Conservation (phyloP, 805 yeast genomes). For the Yamadazyma olivae region DNA sequence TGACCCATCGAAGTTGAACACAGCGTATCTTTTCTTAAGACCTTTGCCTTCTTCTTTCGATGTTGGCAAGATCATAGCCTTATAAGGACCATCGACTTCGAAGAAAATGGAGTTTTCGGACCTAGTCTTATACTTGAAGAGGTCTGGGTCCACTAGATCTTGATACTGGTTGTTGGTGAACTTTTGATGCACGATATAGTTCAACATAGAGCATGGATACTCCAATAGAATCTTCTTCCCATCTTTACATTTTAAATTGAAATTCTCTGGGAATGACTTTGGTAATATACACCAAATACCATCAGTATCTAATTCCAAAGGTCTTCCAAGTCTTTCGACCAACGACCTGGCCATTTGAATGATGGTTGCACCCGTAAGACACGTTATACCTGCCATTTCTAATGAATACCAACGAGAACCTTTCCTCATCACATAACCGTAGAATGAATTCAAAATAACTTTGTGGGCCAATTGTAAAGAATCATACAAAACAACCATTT, state of each 20-base stretch:
- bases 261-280: constrained; percentile 88
- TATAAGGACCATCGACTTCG: constrained; percentile 98
- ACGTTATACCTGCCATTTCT: constrained; percentile 99
- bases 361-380: constrained; percentile 96
- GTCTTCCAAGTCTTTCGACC: constrained; percentile 92
- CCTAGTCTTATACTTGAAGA: constrained; percentile 66
- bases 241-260: constrained; percentile 61
- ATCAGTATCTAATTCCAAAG: constrained; percentile 95
- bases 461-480: constrained; percentile 96
- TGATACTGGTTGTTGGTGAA: constrained; percentile 96
- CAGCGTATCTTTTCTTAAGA: constrained; percentile 94
- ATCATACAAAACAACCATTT: constrained; percentile 91
- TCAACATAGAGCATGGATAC: constrained; percentile 95
- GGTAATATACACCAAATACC: constrained; percentile 99
- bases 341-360: constrained; percentile 94
- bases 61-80: constrained; percentile 95
- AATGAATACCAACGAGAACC: constrained; percentile 99
- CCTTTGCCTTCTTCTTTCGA: constrained; percentile 98
- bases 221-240: constrained; percentile 79
- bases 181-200: constrained; percentile 83
- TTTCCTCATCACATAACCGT: constrained; percentile 98
- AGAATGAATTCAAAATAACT: constrained; percentile 92
- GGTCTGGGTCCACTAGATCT: constrained; percentile 68
- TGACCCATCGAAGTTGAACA: constrained; percentile 90
- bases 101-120: constrained; percentile 95